Evolutionary conservation across 768 basidiomycete genomes (phyloP).

Genomic region (Psilocybe sp.): DNA sequence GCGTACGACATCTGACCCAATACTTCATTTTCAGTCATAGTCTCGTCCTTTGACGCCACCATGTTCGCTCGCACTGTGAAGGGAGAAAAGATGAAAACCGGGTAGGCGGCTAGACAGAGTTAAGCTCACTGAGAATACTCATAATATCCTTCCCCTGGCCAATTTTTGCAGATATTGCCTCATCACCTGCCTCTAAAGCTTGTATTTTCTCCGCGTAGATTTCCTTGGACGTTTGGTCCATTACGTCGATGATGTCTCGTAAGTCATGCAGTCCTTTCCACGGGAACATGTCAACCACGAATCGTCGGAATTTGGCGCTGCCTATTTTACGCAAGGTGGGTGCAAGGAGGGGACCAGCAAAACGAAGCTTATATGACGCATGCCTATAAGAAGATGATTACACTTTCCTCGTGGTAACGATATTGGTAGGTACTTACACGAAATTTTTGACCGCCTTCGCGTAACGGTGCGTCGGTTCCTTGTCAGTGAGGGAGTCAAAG

Average conservation of each 20-base stretch:
- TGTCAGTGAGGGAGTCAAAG: slow-evolving; percentile 37
- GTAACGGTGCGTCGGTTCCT: slow-evolving; percentile 27
- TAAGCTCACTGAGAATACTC: slow-evolving; percentile 25
- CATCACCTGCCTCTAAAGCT: slow-evolving; percentile 32
- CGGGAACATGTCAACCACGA: slow-evolving; percentile 31
- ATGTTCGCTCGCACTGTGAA: slow-evolving; percentile 36
- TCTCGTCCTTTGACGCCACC: slow-evolving; percentile 25
- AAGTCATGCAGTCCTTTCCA: slow-evolving; percentile 24
- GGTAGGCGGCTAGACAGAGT: background rate
- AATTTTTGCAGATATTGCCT: slow-evolving; percentile 28
- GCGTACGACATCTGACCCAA: slow-evolving; percentile 30
- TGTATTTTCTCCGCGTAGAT: slow-evolving; percentile 35
- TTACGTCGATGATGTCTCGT: slow-evolving; percentile 28
- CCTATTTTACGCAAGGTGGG: slow-evolving; percentile 7
- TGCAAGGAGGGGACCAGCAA: slow-evolving; percentile 11
- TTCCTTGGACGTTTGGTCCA: slow-evolving; percentile 32
- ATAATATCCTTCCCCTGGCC: slow-evolving; percentile 44
- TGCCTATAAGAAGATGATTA: background rate
- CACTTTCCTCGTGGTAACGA: background rate
- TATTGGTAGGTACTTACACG: slow-evolving; percentile 17
- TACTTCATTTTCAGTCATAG: slow-evolving; percentile 33
- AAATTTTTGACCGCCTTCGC: slow-evolving; percentile 27
- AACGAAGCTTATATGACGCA: slow-evolving; percentile 10
- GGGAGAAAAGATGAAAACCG: background rate
- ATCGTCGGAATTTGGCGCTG: slow-evolving; percentile 24